Conservation (phyloP, 768 basidiomycete species). For the Lepiota brunneoincarnata region DNA sequence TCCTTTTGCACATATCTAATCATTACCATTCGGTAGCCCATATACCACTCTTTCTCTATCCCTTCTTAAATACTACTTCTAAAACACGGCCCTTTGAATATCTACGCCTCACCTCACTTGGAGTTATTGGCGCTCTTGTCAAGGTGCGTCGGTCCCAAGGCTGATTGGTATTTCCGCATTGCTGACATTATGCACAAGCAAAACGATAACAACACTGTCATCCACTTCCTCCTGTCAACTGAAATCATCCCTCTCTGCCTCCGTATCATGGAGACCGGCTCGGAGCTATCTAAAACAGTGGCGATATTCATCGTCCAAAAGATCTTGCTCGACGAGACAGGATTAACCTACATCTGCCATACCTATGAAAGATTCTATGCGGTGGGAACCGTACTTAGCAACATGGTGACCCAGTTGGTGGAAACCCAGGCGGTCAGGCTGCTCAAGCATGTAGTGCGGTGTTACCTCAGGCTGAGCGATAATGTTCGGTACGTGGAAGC, state of each 20-base stretch:
- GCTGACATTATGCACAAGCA: conserved; percentile 51
- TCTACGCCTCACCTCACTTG: conserved; percentile 96
- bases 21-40: conserved; percentile 79
- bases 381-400: conserved; percentile 95
- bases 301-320: conserved; percentile 99
- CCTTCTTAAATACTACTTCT: conserved; percentile 97
- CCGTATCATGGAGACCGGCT: conserved; percentile 99
- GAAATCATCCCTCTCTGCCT: conserved; percentile 99
- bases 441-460: conserved; percentile 96
- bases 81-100: conserved; percentile 99
- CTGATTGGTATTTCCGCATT: background rate
- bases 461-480: conserved; percentile 94
- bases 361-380: conserved; percentile 99
- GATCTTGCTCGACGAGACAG: conserved; percentile 94
- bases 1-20: conserved; percentile 1
- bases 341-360: conserved; percentile 97
- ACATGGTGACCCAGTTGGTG: conserved; percentile 98
- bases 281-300: conserved; percentile 97
- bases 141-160: conserved; percentile 55
- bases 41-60: conserved; percentile 97
- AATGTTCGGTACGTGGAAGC: conserved; percentile 73
- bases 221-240: conserved; percentile 97
- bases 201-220: conserved; percentile 99
- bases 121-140: conserved; percentile 97
- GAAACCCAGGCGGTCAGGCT: conserved; percentile 96